These are phyloP conservation scores for Thecaphora thlaspeos DNA, from an alignment of 1,284 basidiomycete species.

Conservation along the genomic window DNA sequence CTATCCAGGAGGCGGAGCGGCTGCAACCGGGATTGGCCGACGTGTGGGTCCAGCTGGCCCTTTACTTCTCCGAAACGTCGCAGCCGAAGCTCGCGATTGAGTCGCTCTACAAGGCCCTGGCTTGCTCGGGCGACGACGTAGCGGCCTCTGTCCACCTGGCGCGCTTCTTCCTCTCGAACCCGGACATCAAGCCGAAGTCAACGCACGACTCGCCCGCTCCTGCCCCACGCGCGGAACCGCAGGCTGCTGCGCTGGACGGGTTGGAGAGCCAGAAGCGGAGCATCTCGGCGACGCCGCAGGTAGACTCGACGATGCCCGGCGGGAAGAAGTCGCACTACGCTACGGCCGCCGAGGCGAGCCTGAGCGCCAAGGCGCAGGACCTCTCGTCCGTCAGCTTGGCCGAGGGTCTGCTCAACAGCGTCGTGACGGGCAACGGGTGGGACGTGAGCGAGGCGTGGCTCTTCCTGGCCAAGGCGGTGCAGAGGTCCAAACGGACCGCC, in stretches of 20 bases:
- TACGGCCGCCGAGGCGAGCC: constrained; percentile 27
- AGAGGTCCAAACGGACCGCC: constrained; percentile 22
- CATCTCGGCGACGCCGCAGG: background rate
- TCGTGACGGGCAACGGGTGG: constrained; percentile 44
- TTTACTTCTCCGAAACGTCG: constrained; percentile 28
- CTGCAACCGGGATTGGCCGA: constrained; percentile 79
- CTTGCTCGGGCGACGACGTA: constrained; percentile 41
- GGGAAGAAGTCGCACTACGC: constrained; percentile 7
- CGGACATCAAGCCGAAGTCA: constrained; percentile 29
- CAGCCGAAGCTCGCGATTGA: constrained; percentile 41
- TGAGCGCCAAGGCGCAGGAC: constrained; percentile 27
- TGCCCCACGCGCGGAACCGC: constrained; percentile 1
- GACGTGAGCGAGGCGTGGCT: constrained; percentile 53
- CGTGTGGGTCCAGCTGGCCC: constrained; percentile 79
- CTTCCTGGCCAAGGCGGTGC: constrained; percentile 41
- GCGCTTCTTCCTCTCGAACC: constrained; percentile 40
- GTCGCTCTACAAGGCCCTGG: constrained; percentile 55
- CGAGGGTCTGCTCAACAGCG: constrained; percentile 46
- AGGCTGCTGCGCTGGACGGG: background rate
- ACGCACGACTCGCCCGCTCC: constrained; percentile 4
- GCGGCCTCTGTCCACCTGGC: constrained; percentile 53
- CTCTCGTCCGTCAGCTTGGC: constrained; percentile 46
- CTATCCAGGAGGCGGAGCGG: constrained; percentile 92
- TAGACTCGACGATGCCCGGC: background rate
- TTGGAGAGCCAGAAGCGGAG: constrained; percentile 1